phyloP scores from a whole-genome alignment of 2,329 filamentous ascomycete genomes.

The Elsinoe fawcettii region DNA sequence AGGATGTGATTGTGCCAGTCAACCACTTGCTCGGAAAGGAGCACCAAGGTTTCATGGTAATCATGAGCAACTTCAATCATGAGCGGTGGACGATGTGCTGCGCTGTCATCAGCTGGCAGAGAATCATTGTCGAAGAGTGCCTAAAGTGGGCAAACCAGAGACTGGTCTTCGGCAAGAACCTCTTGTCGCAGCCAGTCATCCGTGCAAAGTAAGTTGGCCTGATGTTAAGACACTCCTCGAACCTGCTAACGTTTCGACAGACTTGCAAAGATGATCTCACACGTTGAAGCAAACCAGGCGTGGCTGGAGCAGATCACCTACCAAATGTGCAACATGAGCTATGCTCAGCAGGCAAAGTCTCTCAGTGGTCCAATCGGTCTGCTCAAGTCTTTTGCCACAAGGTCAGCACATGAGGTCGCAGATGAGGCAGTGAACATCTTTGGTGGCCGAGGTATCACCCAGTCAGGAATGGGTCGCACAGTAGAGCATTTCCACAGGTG shows the following conservation, averaged over 20 bases:
- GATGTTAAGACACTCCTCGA: slow-evolving; percentile 30
- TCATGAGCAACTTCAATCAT: slow-evolving; percentile 84
- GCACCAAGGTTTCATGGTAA: slow-evolving; percentile 77
- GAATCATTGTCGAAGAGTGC: slow-evolving; percentile 70
- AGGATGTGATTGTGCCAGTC: slow-evolving; percentile 78
- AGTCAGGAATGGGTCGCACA: slow-evolving; percentile 72
- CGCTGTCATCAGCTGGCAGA: slow-evolving; percentile 55
- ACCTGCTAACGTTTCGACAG: slow-evolving; percentile 30
- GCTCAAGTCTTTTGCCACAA: slow-evolving; percentile 70
- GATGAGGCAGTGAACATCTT: slow-evolving; percentile 82
- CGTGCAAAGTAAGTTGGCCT: slow-evolving; percentile 51
- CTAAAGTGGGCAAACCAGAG: slow-evolving; percentile 86
- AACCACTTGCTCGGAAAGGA: slow-evolving; percentile 72
- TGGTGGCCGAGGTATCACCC: slow-evolving; percentile 71
- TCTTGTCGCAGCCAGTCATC: slow-evolving; percentile 78
- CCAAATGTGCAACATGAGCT: slow-evolving; percentile 82
- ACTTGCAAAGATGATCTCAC: slow-evolving; percentile 78
- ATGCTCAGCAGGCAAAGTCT: slow-evolving; percentile 64
- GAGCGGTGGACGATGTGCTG: slow-evolving; percentile 36
- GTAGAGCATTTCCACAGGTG: slow-evolving; percentile 80
- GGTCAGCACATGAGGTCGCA: slow-evolving; percentile 72
- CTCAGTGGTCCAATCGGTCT: slow-evolving; percentile 75
- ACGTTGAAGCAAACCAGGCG: slow-evolving; percentile 72
- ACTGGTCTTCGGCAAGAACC: slow-evolving; percentile 71
- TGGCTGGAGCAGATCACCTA: slow-evolving; percentile 81